Conservation (phyloP, 352 stramenopile species). For the Pythium phragmiticola region DNA sequence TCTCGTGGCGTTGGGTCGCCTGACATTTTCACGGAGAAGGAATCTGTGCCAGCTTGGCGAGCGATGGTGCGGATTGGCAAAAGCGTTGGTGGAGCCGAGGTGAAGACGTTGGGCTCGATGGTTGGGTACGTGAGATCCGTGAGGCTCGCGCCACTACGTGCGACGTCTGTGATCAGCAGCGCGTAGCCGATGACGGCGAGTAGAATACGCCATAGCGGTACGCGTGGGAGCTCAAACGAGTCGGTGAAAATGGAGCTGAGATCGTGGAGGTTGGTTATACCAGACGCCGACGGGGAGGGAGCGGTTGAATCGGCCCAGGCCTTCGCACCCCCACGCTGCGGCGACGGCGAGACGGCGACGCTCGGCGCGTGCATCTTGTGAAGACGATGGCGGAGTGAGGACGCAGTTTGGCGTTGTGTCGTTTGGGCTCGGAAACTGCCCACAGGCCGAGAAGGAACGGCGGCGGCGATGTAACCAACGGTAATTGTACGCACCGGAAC, state of each 20-base stretch:
- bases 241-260: constrained; percentile 16
- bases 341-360: constrained; percentile 9
- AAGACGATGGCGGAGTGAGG: background rate
- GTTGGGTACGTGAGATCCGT: constrained; percentile 22
- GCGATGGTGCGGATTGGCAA: constrained; percentile 15
- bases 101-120: constrained; percentile 32
- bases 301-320: background rate
- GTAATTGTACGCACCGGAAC: no score
- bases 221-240: constrained; percentile 21
- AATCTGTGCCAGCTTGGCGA: background rate
- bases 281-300: background rate
- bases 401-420: background rate
- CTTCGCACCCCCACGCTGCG: background rate
- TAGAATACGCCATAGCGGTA: constrained; percentile 18
- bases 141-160: constrained; percentile 24
- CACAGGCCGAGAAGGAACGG: background rate
- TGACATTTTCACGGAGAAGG: constrained; percentile 8
- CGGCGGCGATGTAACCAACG: no score
- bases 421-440: background rate
- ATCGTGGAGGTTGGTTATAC: background rate
- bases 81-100: constrained; percentile 13
- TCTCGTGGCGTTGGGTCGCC: background rate
- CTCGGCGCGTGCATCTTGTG: background rate
- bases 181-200: constrained; percentile 25
- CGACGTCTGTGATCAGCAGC: constrained; percentile 27